Percentiles rank a stretch among this genome's conserved stretches.
Conservation (phyloP, 768 basidiomycete species). For the Suillus decipiens region DNA sequence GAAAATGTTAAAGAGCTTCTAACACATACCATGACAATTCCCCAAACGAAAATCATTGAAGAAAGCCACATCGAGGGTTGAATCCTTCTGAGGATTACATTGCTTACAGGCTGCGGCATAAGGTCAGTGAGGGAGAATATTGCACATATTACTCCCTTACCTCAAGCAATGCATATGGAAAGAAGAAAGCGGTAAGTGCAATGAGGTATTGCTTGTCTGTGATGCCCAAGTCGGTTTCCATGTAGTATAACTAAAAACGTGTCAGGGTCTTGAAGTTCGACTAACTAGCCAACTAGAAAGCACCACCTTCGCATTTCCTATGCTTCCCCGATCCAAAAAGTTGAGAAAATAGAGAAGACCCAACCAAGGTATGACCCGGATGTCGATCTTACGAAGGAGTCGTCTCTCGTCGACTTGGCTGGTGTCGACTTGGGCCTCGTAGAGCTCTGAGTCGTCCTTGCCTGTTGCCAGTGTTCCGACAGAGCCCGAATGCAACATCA, state of each 20-base stretch:
- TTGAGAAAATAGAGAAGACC: slow-evolving; percentile 72
- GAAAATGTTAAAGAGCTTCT: background rate
- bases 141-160: slow-evolving; percentile 33
- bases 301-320: slow-evolving; percentile 74
- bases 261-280: background rate
- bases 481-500: slow-evolving; percentile 1
- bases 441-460: slow-evolving; percentile 24
- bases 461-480: background rate
- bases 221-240: slow-evolving; percentile 58
- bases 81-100: slow-evolving; percentile 57
- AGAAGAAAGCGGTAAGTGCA: slow-evolving; percentile 75
- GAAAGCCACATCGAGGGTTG: slow-evolving; percentile 68
- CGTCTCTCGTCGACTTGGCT: slow-evolving; percentile 54
- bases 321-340: slow-evolving; percentile 62
- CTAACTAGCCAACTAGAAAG: background rate
- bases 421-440: slow-evolving; percentile 53
- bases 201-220: slow-evolving; percentile 66
- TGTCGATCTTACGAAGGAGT: slow-evolving; percentile 60
- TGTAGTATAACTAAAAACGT: slow-evolving; percentile 51
- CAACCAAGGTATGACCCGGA: slow-evolving; percentile 75
- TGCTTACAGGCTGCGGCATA: slow-evolving; percentile 54
- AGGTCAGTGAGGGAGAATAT: background rate
- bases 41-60: slow-evolving; percentile 44
- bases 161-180: slow-evolving; percentile 72
- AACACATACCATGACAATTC: slow-evolving; percentile 40